Evolutionary conservation across 768 basidiomycete genomes (phyloP), one percentile per base, ranked within the genome.

Genomic region (Auricularia sp.): DNA sequence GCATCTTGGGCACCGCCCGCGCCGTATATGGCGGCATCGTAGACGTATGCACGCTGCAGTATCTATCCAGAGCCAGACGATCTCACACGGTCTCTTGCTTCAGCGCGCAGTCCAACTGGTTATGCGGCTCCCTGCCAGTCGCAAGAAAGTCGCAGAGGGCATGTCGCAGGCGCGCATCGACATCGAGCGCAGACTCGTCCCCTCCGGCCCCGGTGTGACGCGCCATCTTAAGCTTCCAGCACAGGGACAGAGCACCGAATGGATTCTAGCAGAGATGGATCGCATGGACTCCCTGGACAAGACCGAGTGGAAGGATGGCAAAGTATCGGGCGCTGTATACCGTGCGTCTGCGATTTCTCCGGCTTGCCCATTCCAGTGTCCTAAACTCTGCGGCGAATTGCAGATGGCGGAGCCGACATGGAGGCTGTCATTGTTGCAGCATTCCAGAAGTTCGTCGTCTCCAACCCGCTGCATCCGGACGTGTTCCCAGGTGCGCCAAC

Each of bases 381-480:
- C 39, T 33, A 35, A 35, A 24, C 36, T 64, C 33, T 58, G 10
- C 34, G 18, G 64, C 36, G 34, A 36, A 18, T 35, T 21, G 13
- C 66, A 92, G 90, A 92, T 68, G 93, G 93, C 7, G 93, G 92
- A 11, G 85, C 88, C 14, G 92, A 93, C 59, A 76, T 94, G 67
- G 84, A 86, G 69, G 83, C 82, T 63, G 81, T 97, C 62, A 87
- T 96, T 68, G 84, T 88, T 24, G 81, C 88, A 3, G 93, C 94
- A 0, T 91, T 92, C 71, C 80, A 85, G 67, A 85, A 85, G 62
- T 97, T 94, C 68, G 85, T 87, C 58, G 85, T 94, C 62, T 89
- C 90, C 34, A 94, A 96, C 71, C 93, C 94, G 2, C 80, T 98
- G 10, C 94, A 98, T 70, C 93, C 96, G 0, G 92, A 94, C 64